Evolutionary conservation across 805 yeast species (phyloP), one percentile per base, ranked within the genome.

Genomic region (Monosporozyma aerobia): DNA sequence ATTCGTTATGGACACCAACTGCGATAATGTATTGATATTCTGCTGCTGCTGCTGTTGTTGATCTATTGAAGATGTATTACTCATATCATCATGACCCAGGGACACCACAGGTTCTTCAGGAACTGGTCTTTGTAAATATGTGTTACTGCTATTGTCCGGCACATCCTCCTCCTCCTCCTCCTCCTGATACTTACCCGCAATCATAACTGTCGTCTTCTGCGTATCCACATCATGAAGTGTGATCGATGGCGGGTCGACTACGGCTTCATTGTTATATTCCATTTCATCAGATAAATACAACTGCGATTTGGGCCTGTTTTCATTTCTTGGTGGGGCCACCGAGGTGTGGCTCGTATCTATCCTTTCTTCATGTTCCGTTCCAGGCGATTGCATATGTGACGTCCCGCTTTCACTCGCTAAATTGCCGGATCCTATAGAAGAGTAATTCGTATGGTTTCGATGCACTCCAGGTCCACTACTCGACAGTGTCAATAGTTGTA

Each of bases 1-100:
- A 50, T 71, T 71, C 0, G 76, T 72, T 33, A 71, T 71, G 47
- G 67, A 69, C 8, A 73, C 53, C 44, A 73, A 50, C 49, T 71
- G 71, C 2, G 71, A 56, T 11, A 73, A 54, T 0, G 75, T 71
- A 22, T 70, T 71, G 1, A 59, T 54, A 51, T 65, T 69, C 2
- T 55, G 25, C 59, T 16, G 39, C 2, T 55, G 25, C 59, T 16
- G 39, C 3, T 35, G 39, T 19, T 2, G 19, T 19, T 19, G 19
- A 19, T 19, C 2, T 19, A 19, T 19, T 19, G 19, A 19, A 19
- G 19, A 19, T 19, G 19, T n/a, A 35, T 35, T 14, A 35, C n/a
- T 35, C 3, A n/a, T 4, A 13, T 23, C 25, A 16, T 19, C 19
- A 19, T n/a, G n/a, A n/a, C n/a, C n/a, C n/a, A n/a, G n/a, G n/a